phyloP scores from a whole-genome alignment of 495 filamentous ascomycete genomes.

The Hyaloscypha finlandica region DNA sequence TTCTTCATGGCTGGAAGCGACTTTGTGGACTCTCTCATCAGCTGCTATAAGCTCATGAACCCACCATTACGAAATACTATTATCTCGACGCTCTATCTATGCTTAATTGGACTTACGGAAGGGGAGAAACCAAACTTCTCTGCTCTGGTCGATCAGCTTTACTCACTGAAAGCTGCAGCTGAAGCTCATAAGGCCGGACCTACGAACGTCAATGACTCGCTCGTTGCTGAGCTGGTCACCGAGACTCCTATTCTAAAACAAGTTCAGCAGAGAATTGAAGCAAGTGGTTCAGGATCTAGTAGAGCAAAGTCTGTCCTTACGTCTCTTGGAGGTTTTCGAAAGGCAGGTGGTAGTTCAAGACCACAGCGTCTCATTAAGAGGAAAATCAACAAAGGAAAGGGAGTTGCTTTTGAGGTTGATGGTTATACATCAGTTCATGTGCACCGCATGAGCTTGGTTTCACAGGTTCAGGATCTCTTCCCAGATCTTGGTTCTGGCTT shows the following conservation, averaged over 20 bases:
- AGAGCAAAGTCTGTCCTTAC: conserved; percentile 60
- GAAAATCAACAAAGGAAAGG: conserved; percentile 64
- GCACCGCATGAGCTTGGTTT: conserved; percentile 80
- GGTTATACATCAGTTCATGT: conserved; percentile 59
- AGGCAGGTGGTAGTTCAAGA: conserved; percentile 50
- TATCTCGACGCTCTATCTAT: conserved; percentile 70
- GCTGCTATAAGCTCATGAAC: conserved; percentile 62
- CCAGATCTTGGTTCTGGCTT: conserved; percentile 86
- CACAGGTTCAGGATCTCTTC: conserved; percentile 90
- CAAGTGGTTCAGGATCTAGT: conserved; percentile 38
- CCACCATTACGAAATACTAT: conserved; percentile 60
- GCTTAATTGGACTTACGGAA: conserved; percentile 67
- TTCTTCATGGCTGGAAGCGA: conserved; percentile 82
- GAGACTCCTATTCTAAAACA: conserved; percentile 57
- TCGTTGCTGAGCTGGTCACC: conserved; percentile 65
- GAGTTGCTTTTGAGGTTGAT: conserved; percentile 42
- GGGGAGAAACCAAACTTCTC: conserved; percentile 67
- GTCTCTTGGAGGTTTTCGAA: conserved; percentile 56
- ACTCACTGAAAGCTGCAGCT: conserved; percentile 70
- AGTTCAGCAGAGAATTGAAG: conserved; percentile 46
- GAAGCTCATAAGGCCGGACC: conserved; percentile 55
- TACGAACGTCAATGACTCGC: conserved; percentile 51
- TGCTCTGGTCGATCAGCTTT: conserved; percentile 76
- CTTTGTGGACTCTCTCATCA: conserved; percentile 73
- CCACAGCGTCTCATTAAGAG: conserved; percentile 49